Conservation (phyloP, 352 stramenopile genomes). For the Bremia lactucae region DNA sequence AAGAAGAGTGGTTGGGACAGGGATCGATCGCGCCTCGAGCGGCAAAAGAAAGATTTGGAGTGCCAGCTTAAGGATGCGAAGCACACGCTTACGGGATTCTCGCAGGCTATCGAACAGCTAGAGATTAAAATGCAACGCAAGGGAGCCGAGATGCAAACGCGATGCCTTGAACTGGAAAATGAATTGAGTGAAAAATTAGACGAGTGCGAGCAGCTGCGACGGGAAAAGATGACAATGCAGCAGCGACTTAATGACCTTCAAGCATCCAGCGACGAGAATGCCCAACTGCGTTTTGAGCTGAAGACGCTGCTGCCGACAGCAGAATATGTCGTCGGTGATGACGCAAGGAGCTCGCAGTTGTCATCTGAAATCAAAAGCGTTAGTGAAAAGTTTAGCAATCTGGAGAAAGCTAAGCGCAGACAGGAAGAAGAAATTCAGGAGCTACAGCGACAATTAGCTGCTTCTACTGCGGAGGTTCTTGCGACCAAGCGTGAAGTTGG, state of each 20-base stretch:
- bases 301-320: conserved; percentile 11
- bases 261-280: conserved; percentile 31
- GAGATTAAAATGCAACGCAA: conserved; percentile 73
- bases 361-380: conserved; percentile 24
- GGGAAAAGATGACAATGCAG: conserved; percentile 14
- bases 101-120: conserved; percentile 60
- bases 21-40: conserved; percentile 33
- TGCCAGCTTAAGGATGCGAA: conserved; percentile 47
- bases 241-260: conserved; percentile 29
- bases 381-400: conserved; percentile 18
- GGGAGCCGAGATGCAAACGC: conserved; percentile 47
- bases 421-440: conserved; percentile 23
- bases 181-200: conserved; percentile 30
- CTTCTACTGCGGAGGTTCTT: conserved; percentile 11
- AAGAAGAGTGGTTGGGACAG: conserved; percentile 33
- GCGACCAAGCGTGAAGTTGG: conserved; percentile 27
- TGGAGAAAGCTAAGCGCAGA: conserved; percentile 22
- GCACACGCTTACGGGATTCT: conserved; percentile 44
- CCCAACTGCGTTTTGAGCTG: conserved; percentile 27
- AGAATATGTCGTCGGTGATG: conserved; percentile 2
- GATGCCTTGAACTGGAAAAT: conserved; percentile 42
- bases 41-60: conserved; percentile 39
- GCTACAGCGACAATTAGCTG: conserved; percentile 29
- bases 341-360: conserved; percentile 10
- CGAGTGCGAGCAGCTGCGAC: conserved; percentile 28